Evolutionary conservation across 331 rosid genomes (phyloP).

Genomic region (Quercus tomentella): DNA sequence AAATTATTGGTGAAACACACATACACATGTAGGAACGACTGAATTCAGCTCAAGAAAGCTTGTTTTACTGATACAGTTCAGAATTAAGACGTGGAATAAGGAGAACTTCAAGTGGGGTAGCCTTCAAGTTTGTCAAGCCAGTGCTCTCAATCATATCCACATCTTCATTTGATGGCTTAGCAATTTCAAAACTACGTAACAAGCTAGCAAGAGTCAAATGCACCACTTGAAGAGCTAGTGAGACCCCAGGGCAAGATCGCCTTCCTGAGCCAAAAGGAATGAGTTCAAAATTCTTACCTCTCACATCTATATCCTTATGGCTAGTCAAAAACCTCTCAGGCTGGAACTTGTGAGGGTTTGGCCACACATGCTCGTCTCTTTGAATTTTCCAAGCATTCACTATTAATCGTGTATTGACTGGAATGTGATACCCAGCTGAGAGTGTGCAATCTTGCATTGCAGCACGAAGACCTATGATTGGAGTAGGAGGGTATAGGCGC

Average conservation of each 20-base stretch:
- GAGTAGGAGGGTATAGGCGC: slow-evolving; percentile 41
- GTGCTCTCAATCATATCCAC: slow-evolving; percentile 44
- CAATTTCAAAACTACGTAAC: slow-evolving; percentile 19
- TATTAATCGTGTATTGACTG: slow-evolving; percentile 33
- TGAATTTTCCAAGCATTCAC: slow-evolving; percentile 40
- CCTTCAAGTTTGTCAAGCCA: slow-evolving; percentile 41
- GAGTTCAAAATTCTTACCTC: slow-evolving; percentile 24
- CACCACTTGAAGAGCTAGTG: slow-evolving; percentile 31
- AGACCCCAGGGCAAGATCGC: slow-evolving; percentile 33
- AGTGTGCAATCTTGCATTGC: slow-evolving; percentile 34
- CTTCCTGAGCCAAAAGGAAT: slow-evolving; percentile 38
- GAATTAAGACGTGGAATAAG: slow-evolving; percentile 25
- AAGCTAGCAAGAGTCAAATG: slow-evolving; percentile 32
- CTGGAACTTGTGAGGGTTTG: slow-evolving; percentile 19
- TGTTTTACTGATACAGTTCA: slow-evolving; percentile 11
- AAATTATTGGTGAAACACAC: too few species aligned
- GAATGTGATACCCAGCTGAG: slow-evolving; percentile 25
- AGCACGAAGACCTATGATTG: slow-evolving; percentile 6
- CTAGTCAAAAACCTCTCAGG: slow-evolving; percentile 35
- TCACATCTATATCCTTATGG: slow-evolving; percentile 27
- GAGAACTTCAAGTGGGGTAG: slow-evolving; percentile 25
- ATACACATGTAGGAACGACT: too few species aligned
- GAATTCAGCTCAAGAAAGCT: background rate
- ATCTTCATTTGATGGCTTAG: slow-evolving; percentile 20
- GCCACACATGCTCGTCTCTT: slow-evolving; percentile 25